phyloP scores from a whole-genome alignment of 257 asterid genomes.

The Solanum piurae region DNA sequence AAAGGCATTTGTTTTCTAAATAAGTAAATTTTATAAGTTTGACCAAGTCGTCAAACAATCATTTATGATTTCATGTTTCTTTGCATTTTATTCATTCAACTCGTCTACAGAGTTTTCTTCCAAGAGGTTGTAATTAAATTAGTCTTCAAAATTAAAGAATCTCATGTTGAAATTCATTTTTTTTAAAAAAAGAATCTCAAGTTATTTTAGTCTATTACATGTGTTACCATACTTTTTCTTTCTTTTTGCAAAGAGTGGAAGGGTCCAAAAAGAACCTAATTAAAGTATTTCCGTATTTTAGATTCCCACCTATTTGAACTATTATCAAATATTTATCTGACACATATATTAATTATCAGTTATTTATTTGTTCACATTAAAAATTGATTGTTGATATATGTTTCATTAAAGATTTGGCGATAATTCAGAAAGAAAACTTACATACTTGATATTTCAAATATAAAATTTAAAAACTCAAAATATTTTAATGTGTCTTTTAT shows the following conservation, averaged over 20 bases:
- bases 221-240: background rate
- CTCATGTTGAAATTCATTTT: background rate
- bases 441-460: fast-evolving
- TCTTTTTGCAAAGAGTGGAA: background rate
- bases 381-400: background rate
- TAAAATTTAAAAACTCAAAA: background rate
- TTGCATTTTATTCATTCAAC: background rate
- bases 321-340: too few relatives aligned
- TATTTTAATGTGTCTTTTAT: background rate
- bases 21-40: background rate
- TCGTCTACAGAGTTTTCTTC: background rate
- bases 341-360: background rate
- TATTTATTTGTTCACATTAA: background rate
- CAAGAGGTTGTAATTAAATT: background rate
- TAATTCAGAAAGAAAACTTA: background rate
- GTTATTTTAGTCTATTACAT: background rate
- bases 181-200: background rate
- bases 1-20: background rate
- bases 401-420: background rate
- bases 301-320: background rate
- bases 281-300: background rate
- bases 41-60: background rate
- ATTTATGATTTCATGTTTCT: background rate
- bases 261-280: background rate
- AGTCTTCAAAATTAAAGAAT: background rate